These are phyloP conservation scores for Salinomyces thailandicus DNA, from an alignment of 2,329 filamentous ascomycete species.

Conservation along the genomic window DNA sequence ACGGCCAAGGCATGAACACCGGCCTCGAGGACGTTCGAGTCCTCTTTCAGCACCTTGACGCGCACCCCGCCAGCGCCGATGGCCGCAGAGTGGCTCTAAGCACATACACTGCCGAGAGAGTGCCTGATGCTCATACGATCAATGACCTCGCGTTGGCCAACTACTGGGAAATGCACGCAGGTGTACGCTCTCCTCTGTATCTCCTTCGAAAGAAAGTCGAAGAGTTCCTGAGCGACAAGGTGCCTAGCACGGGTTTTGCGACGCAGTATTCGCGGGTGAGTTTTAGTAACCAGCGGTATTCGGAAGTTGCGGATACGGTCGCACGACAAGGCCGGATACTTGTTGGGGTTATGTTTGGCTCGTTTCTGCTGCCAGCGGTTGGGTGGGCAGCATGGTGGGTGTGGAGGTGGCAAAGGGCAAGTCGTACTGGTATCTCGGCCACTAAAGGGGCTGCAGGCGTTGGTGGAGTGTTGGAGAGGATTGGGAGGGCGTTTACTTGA, in stretches of 20 bases:
- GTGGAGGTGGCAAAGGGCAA: slow-evolving; percentile 17
- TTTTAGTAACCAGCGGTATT: slow-evolving; percentile 87
- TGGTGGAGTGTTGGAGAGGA: slow-evolving; percentile 8
- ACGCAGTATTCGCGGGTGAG: slow-evolving; percentile 90
- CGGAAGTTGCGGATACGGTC: slow-evolving; percentile 62
- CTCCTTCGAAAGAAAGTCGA: slow-evolving; percentile 75
- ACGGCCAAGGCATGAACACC: slow-evolving; percentile 95
- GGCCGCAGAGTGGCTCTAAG: slow-evolving; percentile 44
- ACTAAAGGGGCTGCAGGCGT: slow-evolving; percentile 6
- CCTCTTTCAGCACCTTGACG: slow-evolving; percentile 72
- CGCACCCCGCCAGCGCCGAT: slow-evolving; percentile 41
- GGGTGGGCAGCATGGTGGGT: slow-evolving; percentile 19
- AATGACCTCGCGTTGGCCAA: slow-evolving; percentile 86
- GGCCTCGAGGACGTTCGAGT: slow-evolving; percentile 89
- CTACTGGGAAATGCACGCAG: slow-evolving; percentile 85
- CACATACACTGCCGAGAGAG: slow-evolving; percentile 64
- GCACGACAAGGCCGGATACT: slow-evolving; percentile 52
- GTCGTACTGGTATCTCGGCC: neutral
- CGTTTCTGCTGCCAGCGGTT: slow-evolving; percentile 25
- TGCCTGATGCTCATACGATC: slow-evolving; percentile 75
- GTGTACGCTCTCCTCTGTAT: slow-evolving; percentile 69
- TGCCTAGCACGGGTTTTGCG: slow-evolving; percentile 73
- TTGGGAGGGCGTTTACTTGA: slow-evolving; percentile 15
- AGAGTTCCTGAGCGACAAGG: slow-evolving; percentile 64
- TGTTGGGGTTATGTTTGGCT: slow-evolving; percentile 36